These are phyloP conservation scores for Spathaspora arborariae DNA, from an alignment of 805 yeast species.

Conservation along the genomic window DNA sequence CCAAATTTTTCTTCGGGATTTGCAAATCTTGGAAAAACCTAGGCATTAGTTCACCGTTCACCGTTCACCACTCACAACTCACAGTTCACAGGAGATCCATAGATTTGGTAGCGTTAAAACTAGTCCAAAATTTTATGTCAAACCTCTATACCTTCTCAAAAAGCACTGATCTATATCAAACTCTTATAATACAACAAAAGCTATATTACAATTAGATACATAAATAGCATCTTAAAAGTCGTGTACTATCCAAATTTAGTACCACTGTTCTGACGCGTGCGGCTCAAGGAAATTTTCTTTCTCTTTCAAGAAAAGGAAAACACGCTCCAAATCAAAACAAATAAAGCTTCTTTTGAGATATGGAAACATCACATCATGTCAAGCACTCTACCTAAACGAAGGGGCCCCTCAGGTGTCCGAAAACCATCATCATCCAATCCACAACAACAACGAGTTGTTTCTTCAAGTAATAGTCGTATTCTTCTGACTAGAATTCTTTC, in stretches of 20 bases:
- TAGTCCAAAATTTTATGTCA: no score
- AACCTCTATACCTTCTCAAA: no score
- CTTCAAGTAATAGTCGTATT: background rate
- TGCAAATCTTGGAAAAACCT: background rate
- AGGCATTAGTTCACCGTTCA: background rate
- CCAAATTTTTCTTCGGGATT: background rate
- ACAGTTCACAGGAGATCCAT: no score
- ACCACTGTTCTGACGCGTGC: background rate
- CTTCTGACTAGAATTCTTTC: background rate
- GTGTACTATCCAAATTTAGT: background rate
- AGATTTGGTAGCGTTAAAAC: no score
- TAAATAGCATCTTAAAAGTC: background rate
- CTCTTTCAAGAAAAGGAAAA: background rate
- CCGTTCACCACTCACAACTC: background rate
- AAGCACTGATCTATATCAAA: no score
- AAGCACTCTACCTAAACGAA: background rate
- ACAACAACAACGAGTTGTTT: background rate
- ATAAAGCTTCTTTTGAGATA: background rate
- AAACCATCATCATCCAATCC: background rate
- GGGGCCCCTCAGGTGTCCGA: background rate
- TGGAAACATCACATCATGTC: background rate
- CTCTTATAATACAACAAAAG: no score
- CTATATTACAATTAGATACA: no score
- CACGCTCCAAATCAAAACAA: conserved; percentile 1
- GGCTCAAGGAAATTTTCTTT: background rate